Conservation (phyloP, 106 monocot genomes). For the Gastrodia elata region DNA sequence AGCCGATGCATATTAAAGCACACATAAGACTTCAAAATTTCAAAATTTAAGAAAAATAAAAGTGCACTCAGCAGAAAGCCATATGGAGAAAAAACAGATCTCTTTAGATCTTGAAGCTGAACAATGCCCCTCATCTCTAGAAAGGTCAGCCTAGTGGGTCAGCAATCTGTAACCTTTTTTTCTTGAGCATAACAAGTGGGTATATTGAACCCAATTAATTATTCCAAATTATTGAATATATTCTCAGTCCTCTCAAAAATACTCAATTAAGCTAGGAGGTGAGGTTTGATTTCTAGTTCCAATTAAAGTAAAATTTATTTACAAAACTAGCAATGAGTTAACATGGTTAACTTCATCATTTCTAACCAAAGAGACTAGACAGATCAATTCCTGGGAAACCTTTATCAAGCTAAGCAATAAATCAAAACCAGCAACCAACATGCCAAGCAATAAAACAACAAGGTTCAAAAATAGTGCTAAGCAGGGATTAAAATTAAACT, state of each 20-base stretch:
- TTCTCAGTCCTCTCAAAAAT: no score
- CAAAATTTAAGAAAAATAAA: neutral
- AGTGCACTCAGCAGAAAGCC: neutral
- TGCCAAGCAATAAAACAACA: no score
- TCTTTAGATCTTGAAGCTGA: neutral
- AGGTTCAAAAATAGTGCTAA: no score
- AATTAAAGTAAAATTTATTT: neutral
- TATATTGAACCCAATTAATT: no score
- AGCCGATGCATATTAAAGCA: conserved; percentile 2
- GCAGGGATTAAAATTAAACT: no score
- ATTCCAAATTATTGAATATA: no score
- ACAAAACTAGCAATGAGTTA: neutral
- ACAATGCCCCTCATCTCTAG: neutral
- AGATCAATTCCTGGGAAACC: neutral
- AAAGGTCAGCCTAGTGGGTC: neutral
- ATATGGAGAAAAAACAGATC: neutral
- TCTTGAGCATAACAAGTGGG: neutral
- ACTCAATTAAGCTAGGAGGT: neutral
- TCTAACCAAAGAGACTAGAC: neutral
- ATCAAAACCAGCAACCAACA: no score
- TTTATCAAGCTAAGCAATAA: neutral
- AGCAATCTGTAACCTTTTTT: neutral
- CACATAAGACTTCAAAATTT: neutral
- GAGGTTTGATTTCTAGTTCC: neutral
- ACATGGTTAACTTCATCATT: neutral